These are phyloP conservation scores for Xylaria hypoxylon DNA, from an alignment of 2,329 filamentous ascomycete species.

Conservation along the genomic window DNA sequence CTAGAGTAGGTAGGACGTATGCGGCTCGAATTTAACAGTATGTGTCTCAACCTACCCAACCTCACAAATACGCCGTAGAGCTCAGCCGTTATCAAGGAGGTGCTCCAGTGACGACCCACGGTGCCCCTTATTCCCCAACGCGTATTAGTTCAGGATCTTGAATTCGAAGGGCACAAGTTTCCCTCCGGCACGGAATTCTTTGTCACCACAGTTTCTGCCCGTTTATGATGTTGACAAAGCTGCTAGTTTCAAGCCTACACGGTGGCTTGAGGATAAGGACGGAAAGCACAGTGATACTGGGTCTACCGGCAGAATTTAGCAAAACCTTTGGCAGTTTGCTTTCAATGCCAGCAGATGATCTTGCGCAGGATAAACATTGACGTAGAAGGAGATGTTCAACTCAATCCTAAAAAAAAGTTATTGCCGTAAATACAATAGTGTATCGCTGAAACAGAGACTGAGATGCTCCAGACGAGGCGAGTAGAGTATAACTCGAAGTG, in stretches of 20 bases:
- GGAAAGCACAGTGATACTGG: neutral
- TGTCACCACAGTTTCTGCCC: slow-evolving; percentile 55
- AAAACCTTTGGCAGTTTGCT: slow-evolving; percentile 34
- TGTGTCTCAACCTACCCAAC: slow-evolving; percentile 57
- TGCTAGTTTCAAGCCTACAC: slow-evolving; percentile 31
- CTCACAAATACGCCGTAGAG: slow-evolving; percentile 56
- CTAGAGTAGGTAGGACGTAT: slow-evolving; percentile 52
- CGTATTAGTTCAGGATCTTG: slow-evolving; percentile 56
- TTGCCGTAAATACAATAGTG: too few relatives aligned
- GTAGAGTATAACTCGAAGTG: too few relatives aligned
- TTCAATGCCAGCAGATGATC: slow-evolving; percentile 31
- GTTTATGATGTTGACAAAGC: slow-evolving; percentile 26
- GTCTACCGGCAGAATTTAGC: neutral
- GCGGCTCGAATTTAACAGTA: slow-evolving; percentile 57
- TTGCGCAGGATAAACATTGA: slow-evolving; percentile 36
- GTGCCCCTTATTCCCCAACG: slow-evolving; percentile 54
- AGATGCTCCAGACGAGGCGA: too few relatives aligned
- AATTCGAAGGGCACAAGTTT: slow-evolving; percentile 59
- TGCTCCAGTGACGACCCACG: slow-evolving; percentile 59
- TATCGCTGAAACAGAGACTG: too few relatives aligned
- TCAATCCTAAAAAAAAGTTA: too few relatives aligned
- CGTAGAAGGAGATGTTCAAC: slow-evolving; percentile 34
- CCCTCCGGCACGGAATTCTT: slow-evolving; percentile 58
- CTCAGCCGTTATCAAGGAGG: slow-evolving; percentile 59
- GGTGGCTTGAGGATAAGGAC: slow-evolving; percentile 31